Percentiles rank a stretch among this genome's conserved stretches.
Evolutionary conservation across 2,329 filamentous ascomycete genomes (phyloP).

Genomic region (Ophidiomyces ophidiicola): DNA sequence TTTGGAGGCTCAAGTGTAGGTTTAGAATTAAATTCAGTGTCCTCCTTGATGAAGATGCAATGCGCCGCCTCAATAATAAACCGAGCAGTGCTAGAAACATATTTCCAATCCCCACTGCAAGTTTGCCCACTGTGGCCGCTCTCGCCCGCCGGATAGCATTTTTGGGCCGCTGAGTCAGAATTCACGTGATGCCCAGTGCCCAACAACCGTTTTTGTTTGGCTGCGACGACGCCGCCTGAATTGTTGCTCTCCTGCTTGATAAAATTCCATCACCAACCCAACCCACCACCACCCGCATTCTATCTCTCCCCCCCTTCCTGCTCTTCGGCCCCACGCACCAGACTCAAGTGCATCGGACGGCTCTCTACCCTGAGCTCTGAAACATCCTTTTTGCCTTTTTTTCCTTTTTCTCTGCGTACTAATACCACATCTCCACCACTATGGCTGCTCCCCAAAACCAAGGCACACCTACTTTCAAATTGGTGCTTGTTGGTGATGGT

Average conservation of each 20-base stretch:
- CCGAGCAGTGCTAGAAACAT: too few relatives aligned
- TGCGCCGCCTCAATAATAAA: too few relatives aligned
- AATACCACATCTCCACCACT: conserved; percentile 40
- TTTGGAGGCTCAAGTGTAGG: too few relatives aligned
- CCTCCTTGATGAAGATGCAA: too few relatives aligned
- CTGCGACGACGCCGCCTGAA: background rate
- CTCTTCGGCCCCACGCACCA: background rate
- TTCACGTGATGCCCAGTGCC: conserved; percentile 4
- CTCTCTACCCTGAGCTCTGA: background rate
- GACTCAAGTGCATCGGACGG: background rate
- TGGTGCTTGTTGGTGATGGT: conserved; percentile 97
- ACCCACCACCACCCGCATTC: conserved; percentile 5
- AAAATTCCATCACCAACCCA: conserved; percentile 13
- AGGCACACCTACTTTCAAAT: conserved; percentile 81
- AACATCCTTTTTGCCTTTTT: background rate
- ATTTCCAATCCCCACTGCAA: background rate
- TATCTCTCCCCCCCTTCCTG: conserved; percentile 1
- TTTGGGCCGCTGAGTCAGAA: too few relatives aligned
- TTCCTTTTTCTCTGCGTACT: conserved; percentile 4
- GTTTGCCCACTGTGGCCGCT: too few relatives aligned
- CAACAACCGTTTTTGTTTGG: conserved; percentile 12
- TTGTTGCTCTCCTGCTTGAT: conserved; percentile 4
- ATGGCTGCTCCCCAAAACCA: conserved; percentile 38
- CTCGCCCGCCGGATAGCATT: too few relatives aligned
- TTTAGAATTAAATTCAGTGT: too few relatives aligned